phyloP scores from a whole-genome alignment of 108 stramenopile genomes.

The Fragilaria crotonensis region DNA sequence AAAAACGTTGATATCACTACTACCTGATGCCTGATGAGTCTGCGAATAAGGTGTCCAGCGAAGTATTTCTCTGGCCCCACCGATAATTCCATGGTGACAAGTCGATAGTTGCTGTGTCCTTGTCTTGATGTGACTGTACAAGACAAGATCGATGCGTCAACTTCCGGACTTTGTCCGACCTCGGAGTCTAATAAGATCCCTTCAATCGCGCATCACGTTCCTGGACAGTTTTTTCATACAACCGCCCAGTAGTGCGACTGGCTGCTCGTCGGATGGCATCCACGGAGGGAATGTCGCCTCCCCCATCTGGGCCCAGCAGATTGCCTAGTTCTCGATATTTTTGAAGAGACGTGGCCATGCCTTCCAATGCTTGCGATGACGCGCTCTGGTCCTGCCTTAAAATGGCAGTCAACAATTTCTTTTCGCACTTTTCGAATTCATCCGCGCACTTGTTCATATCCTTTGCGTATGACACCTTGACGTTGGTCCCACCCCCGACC shows the following conservation, averaged over 20 bases:
- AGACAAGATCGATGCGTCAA: too few species aligned
- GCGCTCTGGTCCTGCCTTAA: constrained; percentile 55
- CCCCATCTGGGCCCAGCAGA: constrained; percentile 72
- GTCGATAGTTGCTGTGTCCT: too few species aligned
- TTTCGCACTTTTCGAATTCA: constrained; percentile 58
- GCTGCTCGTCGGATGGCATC: constrained; percentile 74
- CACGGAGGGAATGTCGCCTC: constrained; percentile 79
- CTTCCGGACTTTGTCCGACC: too few species aligned
- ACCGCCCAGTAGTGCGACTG: constrained; percentile 13
- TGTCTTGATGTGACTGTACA: too few species aligned
- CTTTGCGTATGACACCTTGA: constrained; percentile 69
- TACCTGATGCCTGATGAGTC: too few species aligned
- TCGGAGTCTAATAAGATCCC: too few species aligned
- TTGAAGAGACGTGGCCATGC: constrained; percentile 49
- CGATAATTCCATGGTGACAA: too few species aligned
- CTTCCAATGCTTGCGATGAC: constrained; percentile 46
- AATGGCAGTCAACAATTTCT: constrained; percentile 48
- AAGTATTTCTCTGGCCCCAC: too few species aligned
- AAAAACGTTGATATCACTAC: too few species aligned
- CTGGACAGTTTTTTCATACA: background rate
- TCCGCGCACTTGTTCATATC: constrained; percentile 57
- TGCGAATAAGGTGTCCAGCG: too few species aligned
- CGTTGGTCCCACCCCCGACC: constrained; percentile 65
- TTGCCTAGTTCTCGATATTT: constrained; percentile 52
- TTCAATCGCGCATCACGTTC: background rate